Percentiles rank a stretch among this genome's conserved stretches.
Evolutionary conservation across 2,329 filamentous ascomycete genomes (phyloP).

Genomic region (Trichophyton rubrum): DNA sequence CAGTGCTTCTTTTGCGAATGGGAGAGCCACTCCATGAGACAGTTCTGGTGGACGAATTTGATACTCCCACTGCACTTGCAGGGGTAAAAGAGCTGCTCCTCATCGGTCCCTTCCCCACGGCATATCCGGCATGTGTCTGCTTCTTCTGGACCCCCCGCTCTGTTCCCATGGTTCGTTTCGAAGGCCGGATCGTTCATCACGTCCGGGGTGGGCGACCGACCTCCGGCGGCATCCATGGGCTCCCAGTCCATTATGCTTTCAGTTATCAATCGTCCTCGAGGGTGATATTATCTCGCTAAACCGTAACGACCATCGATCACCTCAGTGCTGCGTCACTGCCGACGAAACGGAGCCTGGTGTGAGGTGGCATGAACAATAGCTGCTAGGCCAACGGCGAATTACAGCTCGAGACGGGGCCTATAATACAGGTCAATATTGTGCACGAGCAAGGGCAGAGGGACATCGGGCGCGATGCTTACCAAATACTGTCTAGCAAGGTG

Average conservation of each 20-base stretch:
- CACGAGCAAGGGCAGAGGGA: not conserved
- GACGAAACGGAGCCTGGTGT: not conserved
- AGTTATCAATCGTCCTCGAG: not conserved
- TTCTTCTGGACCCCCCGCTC: conserved; percentile 37
- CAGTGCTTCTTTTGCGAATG: conserved; percentile 99
- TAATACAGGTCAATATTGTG: not conserved
- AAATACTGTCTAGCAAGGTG: not conserved
- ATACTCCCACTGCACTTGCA: conserved; percentile 99
- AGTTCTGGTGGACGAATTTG: conserved; percentile 95
- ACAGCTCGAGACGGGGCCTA: not conserved
- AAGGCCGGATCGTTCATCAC: conserved; percentile 47
- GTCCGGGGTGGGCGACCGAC: conserved; percentile 26
- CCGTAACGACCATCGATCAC: not conserved
- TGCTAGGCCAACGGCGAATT: not conserved
- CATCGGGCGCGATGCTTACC: not conserved
- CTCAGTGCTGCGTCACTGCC: not conserved
- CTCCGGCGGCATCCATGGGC: not conserved
- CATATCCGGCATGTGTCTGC: conserved; percentile 94
- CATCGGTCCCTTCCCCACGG: conserved; percentile 66
- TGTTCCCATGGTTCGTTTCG: conserved; percentile 29
- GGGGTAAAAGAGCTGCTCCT: conserved; percentile 87
- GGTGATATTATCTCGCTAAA: not conserved
- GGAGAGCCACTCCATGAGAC: conserved; percentile 95
- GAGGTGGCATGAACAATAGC: conserved; percentile 1
- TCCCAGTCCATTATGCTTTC: not conserved